Evolutionary conservation across 2,329 filamentous ascomycete genomes (phyloP).

Genomic region (Huntiella bhutanensis): DNA sequence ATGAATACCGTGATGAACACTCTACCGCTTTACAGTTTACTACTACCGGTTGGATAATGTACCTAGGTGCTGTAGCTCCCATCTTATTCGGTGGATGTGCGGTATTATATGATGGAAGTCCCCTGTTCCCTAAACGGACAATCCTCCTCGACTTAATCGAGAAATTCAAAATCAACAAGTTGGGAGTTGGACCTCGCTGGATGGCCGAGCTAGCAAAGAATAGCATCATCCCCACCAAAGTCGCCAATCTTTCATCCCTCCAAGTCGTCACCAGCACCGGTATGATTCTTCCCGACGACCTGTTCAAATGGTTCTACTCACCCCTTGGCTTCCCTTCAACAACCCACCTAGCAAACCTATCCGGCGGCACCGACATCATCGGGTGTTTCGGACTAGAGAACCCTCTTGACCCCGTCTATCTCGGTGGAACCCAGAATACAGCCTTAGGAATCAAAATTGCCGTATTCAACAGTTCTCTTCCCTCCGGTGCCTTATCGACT

Average conservation of each 20-base stretch:
- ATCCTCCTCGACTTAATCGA: conserved; percentile 44
- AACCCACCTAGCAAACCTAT: conserved; percentile 54
- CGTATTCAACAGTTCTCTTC: conserved; percentile 40
- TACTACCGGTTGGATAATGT: conserved; percentile 81
- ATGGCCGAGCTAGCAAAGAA: conserved; percentile 52
- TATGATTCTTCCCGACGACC: conserved; percentile 59
- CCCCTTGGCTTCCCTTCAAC: conserved; percentile 48
- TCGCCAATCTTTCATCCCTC: conserved; percentile 43
- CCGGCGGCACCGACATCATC: conserved; percentile 59
- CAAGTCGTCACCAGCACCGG: conserved; percentile 51
- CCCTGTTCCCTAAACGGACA: conserved; percentile 50
- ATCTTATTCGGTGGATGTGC: conserved; percentile 41
- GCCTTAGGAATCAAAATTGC: conserved; percentile 31
- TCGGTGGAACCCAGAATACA: conserved; percentile 33
- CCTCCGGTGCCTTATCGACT: conserved; percentile 21
- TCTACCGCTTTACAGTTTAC: conserved; percentile 35
- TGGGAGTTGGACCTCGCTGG: conserved; percentile 62
- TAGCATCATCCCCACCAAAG: conserved; percentile 39
- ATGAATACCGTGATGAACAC: conserved; percentile 23
- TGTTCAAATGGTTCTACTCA: conserved; percentile 61
- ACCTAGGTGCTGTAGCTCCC: conserved; percentile 39
- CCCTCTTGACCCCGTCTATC: conserved; percentile 40
- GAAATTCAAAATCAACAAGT: conserved; percentile 46
- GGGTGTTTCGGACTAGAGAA: conserved; percentile 46
- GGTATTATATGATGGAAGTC: conserved; percentile 68